phyloP scores from a whole-genome alignment of 1,139 yeast genomes.

The Zygosaccharomyces sapae region DNA sequence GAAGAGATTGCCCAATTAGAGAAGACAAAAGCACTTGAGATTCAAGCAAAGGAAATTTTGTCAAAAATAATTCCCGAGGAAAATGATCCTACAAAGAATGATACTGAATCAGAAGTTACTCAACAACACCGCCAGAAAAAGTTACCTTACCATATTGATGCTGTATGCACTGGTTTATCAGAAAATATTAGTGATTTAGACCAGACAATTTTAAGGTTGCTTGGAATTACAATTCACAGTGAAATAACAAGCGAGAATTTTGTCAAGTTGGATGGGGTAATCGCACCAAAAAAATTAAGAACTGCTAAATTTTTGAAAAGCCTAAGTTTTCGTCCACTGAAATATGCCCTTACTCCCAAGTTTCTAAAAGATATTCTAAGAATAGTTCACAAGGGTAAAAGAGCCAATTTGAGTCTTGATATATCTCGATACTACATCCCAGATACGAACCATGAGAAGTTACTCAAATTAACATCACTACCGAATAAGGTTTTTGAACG shows the following conservation, averaged over 20 bases:
- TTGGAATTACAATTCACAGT: slow-evolving; percentile 45
- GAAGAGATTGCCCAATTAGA: slow-evolving; percentile 34
- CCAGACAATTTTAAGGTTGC: slow-evolving; percentile 34
- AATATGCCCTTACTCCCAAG: slow-evolving; percentile 34
- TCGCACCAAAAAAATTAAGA: slow-evolving; percentile 76
- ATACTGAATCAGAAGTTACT: slow-evolving; percentile 11
- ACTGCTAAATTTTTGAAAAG: slow-evolving; percentile 74
- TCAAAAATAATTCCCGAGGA: slow-evolving; percentile 17
- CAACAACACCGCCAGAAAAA: slow-evolving; percentile 10
- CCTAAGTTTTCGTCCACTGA: slow-evolving; percentile 35
- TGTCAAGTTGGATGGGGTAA: slow-evolving; percentile 44
- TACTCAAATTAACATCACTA: slow-evolving; percentile 34
- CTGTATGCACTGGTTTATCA: slow-evolving; percentile 65
- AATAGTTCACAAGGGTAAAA: slow-evolving; percentile 27
- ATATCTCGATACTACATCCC: slow-evolving; percentile 39
- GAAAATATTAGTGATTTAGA: slow-evolving; percentile 42
- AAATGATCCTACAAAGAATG: slow-evolving; percentile 9
- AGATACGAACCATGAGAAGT: slow-evolving; percentile 30
- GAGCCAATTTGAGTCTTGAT: slow-evolving; percentile 15
- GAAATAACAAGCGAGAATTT: slow-evolving; percentile 40
- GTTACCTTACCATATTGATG: slow-evolving; percentile 41
- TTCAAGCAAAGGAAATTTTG: slow-evolving; percentile 19
- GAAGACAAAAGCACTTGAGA: slow-evolving; percentile 28
- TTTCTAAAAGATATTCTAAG: slow-evolving; percentile 34
- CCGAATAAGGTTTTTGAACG: slow-evolving; percentile 35